Evolutionary conservation across 1,284 basidiomycete genomes (phyloP).

Genomic region (Marasmius oreades): DNA sequence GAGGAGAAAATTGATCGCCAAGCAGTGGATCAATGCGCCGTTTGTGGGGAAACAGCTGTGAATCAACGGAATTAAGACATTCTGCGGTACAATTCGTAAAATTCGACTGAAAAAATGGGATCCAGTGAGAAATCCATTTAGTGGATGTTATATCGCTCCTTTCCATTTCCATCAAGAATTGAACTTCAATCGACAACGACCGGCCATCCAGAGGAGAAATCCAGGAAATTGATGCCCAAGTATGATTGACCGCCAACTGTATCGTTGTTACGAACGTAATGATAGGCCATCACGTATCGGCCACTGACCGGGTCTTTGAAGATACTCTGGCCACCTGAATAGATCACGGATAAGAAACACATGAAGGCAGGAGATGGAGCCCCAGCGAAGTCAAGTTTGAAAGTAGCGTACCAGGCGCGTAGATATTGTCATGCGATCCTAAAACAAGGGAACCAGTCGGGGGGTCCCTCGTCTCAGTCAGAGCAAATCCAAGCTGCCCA

Average conservation of each 20-base stretch:
- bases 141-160: no score
- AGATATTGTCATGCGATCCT: constrained; percentile 30
- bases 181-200: constrained; percentile 9
- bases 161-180: no score
- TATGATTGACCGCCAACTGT: constrained; percentile 12
- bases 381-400: background rate
- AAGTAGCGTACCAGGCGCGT: constrained; percentile 27
- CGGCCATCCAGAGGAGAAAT: constrained; percentile 20
- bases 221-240: constrained; percentile 19
- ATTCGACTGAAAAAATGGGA: no score
- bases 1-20: no score
- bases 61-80: no score
- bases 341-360: background rate
- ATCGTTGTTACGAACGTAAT: constrained; percentile 17
- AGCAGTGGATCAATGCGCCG: no score
- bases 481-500: constrained; percentile 21
- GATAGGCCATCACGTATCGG: constrained; percentile 21
- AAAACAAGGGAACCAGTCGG: constrained; percentile 29
- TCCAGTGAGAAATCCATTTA: no score
- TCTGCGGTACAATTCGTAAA: no score
- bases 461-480: constrained; percentile 16
- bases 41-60: no score
- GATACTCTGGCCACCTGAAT: constrained; percentile 15
- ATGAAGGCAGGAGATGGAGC: background rate
- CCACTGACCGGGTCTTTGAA: constrained; percentile 16